Evolutionary conservation across 2,329 filamentous ascomycete genomes (phyloP).

Genomic region (Diaporthe australafricana): DNA sequence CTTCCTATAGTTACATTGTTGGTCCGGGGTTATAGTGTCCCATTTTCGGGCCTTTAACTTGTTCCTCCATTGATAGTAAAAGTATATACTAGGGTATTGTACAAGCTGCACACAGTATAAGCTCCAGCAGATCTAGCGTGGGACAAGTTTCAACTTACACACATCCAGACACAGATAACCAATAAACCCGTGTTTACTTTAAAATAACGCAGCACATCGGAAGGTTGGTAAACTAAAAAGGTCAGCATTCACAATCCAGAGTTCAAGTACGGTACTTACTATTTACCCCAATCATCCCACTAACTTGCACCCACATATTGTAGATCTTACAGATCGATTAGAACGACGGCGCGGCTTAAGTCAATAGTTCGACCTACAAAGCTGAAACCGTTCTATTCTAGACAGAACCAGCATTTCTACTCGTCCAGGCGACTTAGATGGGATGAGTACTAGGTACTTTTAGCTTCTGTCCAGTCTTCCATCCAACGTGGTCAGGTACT

Average conservation of each 20-base stretch:
- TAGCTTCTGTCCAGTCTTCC: background rate
- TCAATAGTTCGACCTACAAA: conserved; percentile 45
- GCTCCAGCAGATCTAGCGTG: background rate
- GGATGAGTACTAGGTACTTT: background rate
- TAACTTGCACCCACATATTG: conserved; percentile 52
- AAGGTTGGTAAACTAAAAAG: conserved; percentile 43
- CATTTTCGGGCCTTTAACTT: conserved; percentile 56
- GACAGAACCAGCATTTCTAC: conserved; percentile 68
- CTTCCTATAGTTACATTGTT: conserved; percentile 38
- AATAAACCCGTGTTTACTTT: background rate
- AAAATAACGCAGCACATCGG: conserved; percentile 29
- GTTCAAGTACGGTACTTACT: background rate
- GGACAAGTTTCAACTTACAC: background rate
- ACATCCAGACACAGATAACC: conserved; percentile 10
- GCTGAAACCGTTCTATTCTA: conserved; percentile 67
- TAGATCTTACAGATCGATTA: conserved; percentile 51
- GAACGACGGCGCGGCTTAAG: background rate
- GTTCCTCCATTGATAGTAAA: conserved; percentile 63
- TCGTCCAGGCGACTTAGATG: conserved; percentile 61
- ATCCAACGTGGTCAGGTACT: background rate
- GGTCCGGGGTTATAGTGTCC: conserved; percentile 57
- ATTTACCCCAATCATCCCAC: conserved; percentile 59
- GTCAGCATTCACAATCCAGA: background rate
- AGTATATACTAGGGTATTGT: conserved; percentile 58
- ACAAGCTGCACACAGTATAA: background rate